A percentile compares a stretch with the other conserved stretches of the same genome.
Conservation (phyloP, 106 monocot genomes). For the Posidonia australis region DNA sequence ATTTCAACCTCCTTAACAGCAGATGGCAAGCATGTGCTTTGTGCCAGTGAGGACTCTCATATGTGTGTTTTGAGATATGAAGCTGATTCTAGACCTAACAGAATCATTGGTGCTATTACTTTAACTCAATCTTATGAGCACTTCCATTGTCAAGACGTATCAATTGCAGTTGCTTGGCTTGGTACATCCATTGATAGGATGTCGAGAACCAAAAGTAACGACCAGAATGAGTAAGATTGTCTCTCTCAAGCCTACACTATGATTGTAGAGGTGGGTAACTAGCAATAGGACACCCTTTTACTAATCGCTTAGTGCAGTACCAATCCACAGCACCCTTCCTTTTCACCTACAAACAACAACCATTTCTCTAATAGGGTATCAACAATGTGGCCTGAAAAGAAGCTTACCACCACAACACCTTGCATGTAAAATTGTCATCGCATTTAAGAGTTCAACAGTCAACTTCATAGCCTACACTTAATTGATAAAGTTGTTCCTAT, state of each 20-base stretch:
- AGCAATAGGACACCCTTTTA: not conserved
- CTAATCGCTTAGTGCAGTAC: not conserved
- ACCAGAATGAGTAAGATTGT: not conserved
- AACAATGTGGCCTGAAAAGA: constrained; percentile 21
- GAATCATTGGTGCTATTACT: constrained; percentile 1
- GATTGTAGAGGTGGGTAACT: not conserved
- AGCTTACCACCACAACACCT: not conserved
- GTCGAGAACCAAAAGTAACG: not conserved
- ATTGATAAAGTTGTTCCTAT: too few relatives aligned
- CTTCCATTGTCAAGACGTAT: constrained; percentile 20
- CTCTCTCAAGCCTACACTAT: not conserved
- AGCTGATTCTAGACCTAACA: constrained; percentile 2
- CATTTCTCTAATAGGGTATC: constrained; percentile 3
- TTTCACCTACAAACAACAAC: not conserved
- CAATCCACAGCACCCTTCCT: not conserved
- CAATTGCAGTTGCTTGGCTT: constrained; percentile 21
- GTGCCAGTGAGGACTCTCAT: constrained; percentile 26
- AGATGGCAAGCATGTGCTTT: constrained; percentile 18
- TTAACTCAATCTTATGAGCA: constrained; percentile 15
- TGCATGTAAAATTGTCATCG: constrained; percentile 3
- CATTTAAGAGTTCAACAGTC: constrained; percentile 4
- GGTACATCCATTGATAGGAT: not conserved
- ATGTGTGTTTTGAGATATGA: constrained; percentile 25
- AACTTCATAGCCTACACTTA: constrained; percentile 9
- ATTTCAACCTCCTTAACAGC: constrained; percentile 21